Evolutionary conservation across 176 grass and related monocot genomes (phyloP).

Genomic region (bread wheat (Triticum aestivum)): DNA sequence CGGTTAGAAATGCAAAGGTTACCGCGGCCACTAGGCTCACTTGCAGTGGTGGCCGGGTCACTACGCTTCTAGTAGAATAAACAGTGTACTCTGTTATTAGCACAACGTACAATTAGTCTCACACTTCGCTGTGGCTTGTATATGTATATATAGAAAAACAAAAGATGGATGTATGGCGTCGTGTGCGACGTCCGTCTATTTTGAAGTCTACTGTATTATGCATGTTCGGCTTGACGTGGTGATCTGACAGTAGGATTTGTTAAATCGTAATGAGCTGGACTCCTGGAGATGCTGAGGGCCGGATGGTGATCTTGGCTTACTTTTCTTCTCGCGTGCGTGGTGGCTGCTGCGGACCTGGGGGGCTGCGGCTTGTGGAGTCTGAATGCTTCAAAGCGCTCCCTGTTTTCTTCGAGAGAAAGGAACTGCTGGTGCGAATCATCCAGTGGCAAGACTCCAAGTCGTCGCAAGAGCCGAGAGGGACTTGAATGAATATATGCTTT

Average conservation of each 20-base stretch:
- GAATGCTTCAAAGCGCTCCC: neutral
- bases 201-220: neutral
- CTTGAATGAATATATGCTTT: neutral
- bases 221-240: neutral
- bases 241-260: neutral
- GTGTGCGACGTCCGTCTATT: conserved; percentile 12
- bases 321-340: conserved; percentile 17
- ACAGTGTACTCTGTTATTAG: too few relatives aligned
- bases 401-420: neutral
- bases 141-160: neutral
- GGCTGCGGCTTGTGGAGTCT: neutral
- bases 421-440: neutral
- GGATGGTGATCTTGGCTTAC: conserved; percentile 9
- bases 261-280: neutral
- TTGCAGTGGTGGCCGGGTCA: neutral
- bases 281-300: conserved; percentile 7
- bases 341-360: neutral
- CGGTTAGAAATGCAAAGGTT: conserved; percentile 11
- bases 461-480: neutral
- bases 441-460: conserved; percentile 6
- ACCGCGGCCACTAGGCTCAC: neutral
- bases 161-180: neutral
- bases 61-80: conserved; percentile 32
- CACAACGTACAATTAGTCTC: neutral
- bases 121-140: conserved; percentile 1